Conservation (phyloP, 257 asterid species). For the Solanum pinnatisectum region DNA sequence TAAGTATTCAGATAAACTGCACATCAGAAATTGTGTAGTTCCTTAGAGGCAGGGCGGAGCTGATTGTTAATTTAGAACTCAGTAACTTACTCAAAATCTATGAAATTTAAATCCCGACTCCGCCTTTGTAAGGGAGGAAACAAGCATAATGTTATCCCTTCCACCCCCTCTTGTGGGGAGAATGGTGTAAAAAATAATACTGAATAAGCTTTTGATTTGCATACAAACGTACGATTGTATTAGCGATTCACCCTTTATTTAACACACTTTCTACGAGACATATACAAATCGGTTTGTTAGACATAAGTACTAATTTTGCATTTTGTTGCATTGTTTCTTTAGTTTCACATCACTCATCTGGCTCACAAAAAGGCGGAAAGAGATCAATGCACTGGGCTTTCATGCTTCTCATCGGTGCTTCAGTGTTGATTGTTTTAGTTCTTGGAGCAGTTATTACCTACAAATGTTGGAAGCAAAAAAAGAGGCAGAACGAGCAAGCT, state of each 20-base stretch:
- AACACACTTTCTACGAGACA: neutral
- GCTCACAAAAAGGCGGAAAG: conserved; percentile 6
- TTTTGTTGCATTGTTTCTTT: conserved; percentile 5
- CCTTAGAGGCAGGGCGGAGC: neutral
- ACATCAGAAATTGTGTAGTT: neutral
- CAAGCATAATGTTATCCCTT: neutral
- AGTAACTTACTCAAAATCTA: neutral
- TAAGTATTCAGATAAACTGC: neutral
- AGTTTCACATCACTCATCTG: conserved; percentile 27
- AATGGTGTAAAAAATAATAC: neutral
- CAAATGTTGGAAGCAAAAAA: conserved; percentile 52
- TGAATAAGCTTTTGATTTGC: neutral
- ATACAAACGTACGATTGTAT: neutral
- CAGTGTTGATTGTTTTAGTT: conserved; percentile 15
- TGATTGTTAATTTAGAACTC: neutral
- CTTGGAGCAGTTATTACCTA: conserved; percentile 30
- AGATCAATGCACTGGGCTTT: conserved; percentile 34
- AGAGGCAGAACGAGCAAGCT: conserved; percentile 74
- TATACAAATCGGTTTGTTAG: neutral
- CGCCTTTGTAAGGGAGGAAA: neutral
- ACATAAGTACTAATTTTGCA: neutral
- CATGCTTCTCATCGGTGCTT: conserved; percentile 17
- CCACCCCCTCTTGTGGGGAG: neutral
- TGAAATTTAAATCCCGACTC: neutral
- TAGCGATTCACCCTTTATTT: neutral